Base-by-base conservation (phyloP, 78 protist species). In the Tieghemostelium lacteum region DNA sequence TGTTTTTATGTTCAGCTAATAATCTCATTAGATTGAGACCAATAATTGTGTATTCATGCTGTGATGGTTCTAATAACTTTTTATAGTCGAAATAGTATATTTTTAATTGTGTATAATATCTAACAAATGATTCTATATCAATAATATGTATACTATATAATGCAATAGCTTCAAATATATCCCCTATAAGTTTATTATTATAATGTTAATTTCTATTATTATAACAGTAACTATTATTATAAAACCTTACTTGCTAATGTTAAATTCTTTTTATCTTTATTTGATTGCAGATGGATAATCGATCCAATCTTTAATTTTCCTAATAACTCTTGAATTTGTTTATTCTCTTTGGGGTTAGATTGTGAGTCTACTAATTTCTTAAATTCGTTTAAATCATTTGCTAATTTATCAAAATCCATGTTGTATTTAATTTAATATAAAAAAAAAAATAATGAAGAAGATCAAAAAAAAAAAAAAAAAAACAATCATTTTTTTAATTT, bases 41-140 rank as follows among this genome's bases (percentile, higher is more conserved):
- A 72, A 87, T 55, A 34, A 87, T 65, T 49, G 50, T 67, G 28
- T 74, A 75, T 55, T 87, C 86, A 31, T 54, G 16, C 37, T 60
- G 60, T 36, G 93, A 87, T 87, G 85, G 78, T 75, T 71, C 57
- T 31, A 87, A 50, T 39, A 64, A 58, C n/a, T 71, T 52, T 40
- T 76, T 73, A 36, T 74, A 74, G 36, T 87, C 93, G 16, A 69
- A 49, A 62, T 87, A 87, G 60, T 74, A 87, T 29, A 83, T 20
- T 45, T 63, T 74, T 34, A 87, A 74, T 50, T 87, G 93, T 12
- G 85, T 34, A 36, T 42, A 87, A 36, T 36, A 63, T 87, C 93
- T 73, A 22, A 71, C 93, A 65, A 87, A 87, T 70, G 86, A 78
- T 6, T 57, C 71, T n/a, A 74, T 75, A 74, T 87, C 93, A 42